These are phyloP conservation scores for Eucalyptus sp. DNA, from an alignment of 345 rosid genomes.

Conservation along the genomic window DNA sequence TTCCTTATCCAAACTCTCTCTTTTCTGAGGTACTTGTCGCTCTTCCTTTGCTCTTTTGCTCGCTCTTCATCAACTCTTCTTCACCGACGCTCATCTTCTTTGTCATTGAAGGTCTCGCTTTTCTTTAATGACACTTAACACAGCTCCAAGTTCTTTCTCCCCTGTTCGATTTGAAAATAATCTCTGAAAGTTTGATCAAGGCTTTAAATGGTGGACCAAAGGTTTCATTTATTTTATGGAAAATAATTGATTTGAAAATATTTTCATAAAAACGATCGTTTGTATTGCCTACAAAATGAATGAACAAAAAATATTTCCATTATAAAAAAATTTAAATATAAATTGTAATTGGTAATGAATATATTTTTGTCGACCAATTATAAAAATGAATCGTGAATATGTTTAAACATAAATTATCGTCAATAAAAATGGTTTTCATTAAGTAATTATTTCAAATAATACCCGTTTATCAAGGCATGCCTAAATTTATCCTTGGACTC, in stretches of 20 bases:
- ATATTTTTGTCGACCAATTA: too few species aligned
- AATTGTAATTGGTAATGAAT: too few species aligned
- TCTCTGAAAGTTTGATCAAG: too few species aligned
- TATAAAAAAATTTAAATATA: too few species aligned
- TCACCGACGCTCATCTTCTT: neutral
- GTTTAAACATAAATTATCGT: too few species aligned
- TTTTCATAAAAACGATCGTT: too few species aligned
- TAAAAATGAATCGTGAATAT: too few species aligned
- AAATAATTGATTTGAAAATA: too few species aligned
- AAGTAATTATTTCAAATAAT: too few species aligned
- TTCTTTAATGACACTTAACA: neutral
- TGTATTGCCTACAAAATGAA: neutral
- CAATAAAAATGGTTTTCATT: too few species aligned
- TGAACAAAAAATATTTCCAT: too few species aligned
- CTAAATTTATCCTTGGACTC: neutral
- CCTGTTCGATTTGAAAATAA: neutral
- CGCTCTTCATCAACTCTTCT: neutral
- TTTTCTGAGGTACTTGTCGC: neutral
- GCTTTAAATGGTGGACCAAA: rapidly evolving
- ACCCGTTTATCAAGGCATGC: neutral
- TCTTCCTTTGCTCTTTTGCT: neutral
- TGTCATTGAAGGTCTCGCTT: neutral
- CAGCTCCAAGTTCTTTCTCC: neutral
- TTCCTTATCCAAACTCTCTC: rapidly evolving
- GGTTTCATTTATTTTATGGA: neutral